These are phyloP conservation scores for Lophiostoma macrostomum DNA, from an alignment of 495 filamentous ascomycete genomes.

Conservation along the genomic window DNA sequence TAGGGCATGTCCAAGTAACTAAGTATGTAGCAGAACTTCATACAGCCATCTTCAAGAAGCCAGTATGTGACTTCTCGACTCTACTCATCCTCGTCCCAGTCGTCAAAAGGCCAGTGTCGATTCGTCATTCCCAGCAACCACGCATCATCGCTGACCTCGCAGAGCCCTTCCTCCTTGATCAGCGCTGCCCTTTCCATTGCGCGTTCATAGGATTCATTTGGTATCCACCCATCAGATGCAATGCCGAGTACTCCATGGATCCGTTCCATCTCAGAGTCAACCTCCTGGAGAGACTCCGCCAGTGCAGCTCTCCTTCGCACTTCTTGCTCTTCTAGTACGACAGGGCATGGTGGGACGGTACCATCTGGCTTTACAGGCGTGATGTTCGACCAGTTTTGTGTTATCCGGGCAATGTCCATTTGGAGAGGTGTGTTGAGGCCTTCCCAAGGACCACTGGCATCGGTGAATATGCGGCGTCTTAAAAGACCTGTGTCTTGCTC, in stretches of 20 bases:
- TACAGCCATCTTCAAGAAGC: no score
- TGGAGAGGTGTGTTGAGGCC: constrained; percentile 12
- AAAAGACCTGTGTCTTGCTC: constrained; percentile 6
- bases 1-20: no score
- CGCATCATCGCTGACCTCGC: constrained; percentile 12
- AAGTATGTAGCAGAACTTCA: no score
- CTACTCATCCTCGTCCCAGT: constrained; percentile 21
- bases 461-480: constrained; percentile 5
- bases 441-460: constrained; percentile 20
- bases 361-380: constrained; percentile 2
- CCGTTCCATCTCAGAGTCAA: constrained; percentile 16
- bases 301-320: constrained; percentile 6
- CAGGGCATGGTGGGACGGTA: constrained; percentile 9
- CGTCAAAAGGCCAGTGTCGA: constrained; percentile 22
- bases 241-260: constrained; percentile 14
- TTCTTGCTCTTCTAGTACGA: constrained; percentile 9
- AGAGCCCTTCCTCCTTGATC: constrained; percentile 23
- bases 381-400: constrained; percentile 18
- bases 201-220: constrained; percentile 18
- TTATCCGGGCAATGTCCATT: constrained; percentile 14
- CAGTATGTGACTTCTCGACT: no score
- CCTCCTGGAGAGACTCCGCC: constrained; percentile 11
- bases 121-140: constrained; percentile 22
- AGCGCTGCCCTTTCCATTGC: constrained; percentile 13
- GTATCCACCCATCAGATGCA: constrained; percentile 16